phyloP scores from a whole-genome alignment of 179 eudicot species.

The Dionaea muscipula region DNA sequence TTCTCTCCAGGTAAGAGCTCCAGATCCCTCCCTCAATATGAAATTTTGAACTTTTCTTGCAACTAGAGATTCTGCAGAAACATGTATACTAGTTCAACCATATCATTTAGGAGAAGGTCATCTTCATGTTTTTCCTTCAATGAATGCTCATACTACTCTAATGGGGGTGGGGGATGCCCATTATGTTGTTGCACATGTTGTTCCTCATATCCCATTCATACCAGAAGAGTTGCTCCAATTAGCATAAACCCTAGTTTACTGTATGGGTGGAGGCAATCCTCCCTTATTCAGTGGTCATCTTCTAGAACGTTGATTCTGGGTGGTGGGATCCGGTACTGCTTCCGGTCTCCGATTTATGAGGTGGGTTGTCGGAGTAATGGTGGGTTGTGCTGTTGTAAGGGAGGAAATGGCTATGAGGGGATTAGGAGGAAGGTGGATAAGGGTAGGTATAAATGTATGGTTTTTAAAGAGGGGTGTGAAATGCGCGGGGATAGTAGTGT shows the following conservation, averaged over 20 bases:
- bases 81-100: constrained; percentile 32
- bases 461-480: constrained; percentile 18
- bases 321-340: constrained; percentile 23
- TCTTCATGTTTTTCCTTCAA: constrained; percentile 26
- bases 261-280: constrained; percentile 61
- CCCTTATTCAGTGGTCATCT: constrained; percentile 51
- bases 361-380: constrained; percentile 20
- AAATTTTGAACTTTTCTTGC: constrained; percentile 17
- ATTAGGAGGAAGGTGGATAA: constrained; percentile 19
- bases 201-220: constrained; percentile 18
- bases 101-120: constrained; percentile 31
- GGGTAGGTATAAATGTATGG: constrained; percentile 22
- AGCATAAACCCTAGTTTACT: constrained; percentile 36
- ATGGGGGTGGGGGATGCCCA: constrained; percentile 27
- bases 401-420: constrained; percentile 8
- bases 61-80: constrained; percentile 15
- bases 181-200: constrained; percentile 19
- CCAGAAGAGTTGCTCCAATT: constrained; percentile 7
- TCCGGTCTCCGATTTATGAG: constrained; percentile 25
- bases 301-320: constrained; percentile 36
- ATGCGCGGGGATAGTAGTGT: constrained; percentile 12
- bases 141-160: constrained; percentile 23
- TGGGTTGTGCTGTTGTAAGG: constrained; percentile 10
- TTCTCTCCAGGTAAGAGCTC: background rate
- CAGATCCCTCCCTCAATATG: background rate